Evolutionary conservation across 139 green algal species (phyloP), one percentile per base, ranked within the genome.

Genomic region (Volvox reticuliferus): DNA sequence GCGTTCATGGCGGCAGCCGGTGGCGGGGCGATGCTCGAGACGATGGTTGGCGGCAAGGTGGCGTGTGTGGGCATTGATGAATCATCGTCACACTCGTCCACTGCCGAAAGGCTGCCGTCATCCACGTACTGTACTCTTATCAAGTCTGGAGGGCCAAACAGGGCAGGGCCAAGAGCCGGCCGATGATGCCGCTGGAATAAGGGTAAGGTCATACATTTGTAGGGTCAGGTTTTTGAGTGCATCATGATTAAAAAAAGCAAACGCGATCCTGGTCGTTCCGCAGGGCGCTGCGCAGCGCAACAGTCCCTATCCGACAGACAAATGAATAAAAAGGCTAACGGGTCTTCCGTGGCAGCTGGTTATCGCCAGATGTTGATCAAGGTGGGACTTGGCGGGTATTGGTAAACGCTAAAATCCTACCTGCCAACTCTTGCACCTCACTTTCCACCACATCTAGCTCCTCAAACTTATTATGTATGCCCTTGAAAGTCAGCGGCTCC

Each of bases 401-500:
- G 5, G 44, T 14, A 55, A 9, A 5, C 9, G 44, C 44, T 55
- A 55, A 55, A 9, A 55, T 2, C 78, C 37, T 44, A 84, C 78
- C 78, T 26, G 37, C 78, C 12, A 88, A 67, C 82, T 88, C 82
- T 20, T 79, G 63, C 82, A 88, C 82, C 65, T 88, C 82, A 35
- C 63, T 79, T 18, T 88, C 82, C 63, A 79, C 82, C 82, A 88
- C 82, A 21, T 88, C 84, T 35, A 89, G 69, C 84, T 89, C 84
- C 68, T 89, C 84, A 19, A 89, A 81, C 69, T 89, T 89, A n/a
- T 82, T 71, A 73, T 89, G 85, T 13, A 89, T 82, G 44, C 44
- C 85, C 85, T 89, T 89, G 85, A 89, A 89, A 30, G 85, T 89
- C 71, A 89, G 17, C 28, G 85, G 85, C 71, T 89, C 85, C 85